Percentiles rank a stretch among this genome's conserved stretches.
These are phyloP conservation scores for Stemphylium lycopersici DNA, from an alignment of 2,329 filamentous ascomycete species.

Conservation along the genomic window DNA sequence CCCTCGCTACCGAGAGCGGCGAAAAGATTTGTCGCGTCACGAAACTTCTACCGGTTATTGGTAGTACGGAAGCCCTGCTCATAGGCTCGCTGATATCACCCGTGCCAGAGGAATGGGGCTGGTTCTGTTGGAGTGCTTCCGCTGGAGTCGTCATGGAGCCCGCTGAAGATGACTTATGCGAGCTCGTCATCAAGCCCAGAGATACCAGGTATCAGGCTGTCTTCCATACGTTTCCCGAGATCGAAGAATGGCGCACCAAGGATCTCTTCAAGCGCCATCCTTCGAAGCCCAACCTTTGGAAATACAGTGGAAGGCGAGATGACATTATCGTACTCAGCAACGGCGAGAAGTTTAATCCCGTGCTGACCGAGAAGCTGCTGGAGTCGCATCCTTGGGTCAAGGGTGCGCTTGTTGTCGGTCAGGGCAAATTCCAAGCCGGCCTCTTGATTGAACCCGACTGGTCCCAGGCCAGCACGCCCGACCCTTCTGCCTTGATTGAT, in stretches of 20 bases:
- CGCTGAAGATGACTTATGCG: not conserved
- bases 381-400: conserved; percentile 13
- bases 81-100: not conserved
- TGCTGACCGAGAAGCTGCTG: conserved; percentile 23
- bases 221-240: conserved; percentile 1
- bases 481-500: conserved; percentile 16
- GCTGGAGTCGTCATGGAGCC: conserved; percentile 6
- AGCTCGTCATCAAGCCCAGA: conserved; percentile 6
- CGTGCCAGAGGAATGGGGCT: not conserved
- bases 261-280: conserved; percentile 26
- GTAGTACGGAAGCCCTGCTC: conserved; percentile 3
- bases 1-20: not conserved
- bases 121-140: not conserved
- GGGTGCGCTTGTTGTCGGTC: conserved; percentile 29
- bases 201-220: conserved; percentile 1
- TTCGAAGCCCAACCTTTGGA: conserved; percentile 23
- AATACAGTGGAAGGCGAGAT: conserved; percentile 39
- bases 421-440: conserved; percentile 22
- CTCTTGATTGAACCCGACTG: conserved; percentile 30
- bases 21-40: conserved; percentile 2
- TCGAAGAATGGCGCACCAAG: conserved; percentile 16
- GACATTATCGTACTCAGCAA: conserved; percentile 43
- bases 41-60: not conserved
- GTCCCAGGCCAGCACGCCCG: not conserved
- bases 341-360: conserved; percentile 40